A percentile compares a stretch with the other conserved stretches of the same genome.
Evolutionary conservation across 495 filamentous ascomycete genomes (phyloP).

Genomic region (Neurospora sublineolata): DNA sequence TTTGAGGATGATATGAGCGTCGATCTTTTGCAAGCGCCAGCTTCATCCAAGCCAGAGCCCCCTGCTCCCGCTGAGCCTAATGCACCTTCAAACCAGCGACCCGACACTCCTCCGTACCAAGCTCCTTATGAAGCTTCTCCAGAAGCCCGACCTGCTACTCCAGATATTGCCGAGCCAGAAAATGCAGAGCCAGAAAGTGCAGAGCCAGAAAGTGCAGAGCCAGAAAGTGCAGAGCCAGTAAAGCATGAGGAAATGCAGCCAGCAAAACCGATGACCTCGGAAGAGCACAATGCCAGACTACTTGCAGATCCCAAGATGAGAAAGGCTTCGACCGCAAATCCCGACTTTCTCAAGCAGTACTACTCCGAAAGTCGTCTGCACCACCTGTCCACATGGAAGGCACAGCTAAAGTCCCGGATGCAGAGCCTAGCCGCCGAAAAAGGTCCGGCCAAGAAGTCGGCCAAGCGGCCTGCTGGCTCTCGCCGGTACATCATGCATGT

Average conservation of each 20-base stretch:
- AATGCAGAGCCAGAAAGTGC: neutral
- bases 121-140: neutral
- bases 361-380: constrained; percentile 90
- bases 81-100: neutral
- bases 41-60: neutral
- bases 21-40: constrained; percentile 5
- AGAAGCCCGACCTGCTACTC: neutral
- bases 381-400: constrained; percentile 92
- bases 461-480: constrained; percentile 40
- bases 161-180: neutral
- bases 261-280: constrained; percentile 53
- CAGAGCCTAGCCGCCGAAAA: constrained; percentile 63
- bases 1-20: constrained; percentile 13
- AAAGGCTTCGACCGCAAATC: constrained; percentile 77
- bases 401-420: constrained; percentile 76
- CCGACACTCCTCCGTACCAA: neutral
- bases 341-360: constrained; percentile 85
- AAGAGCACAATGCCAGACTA: constrained; percentile 79
- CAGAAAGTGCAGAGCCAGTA: neutral
- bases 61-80: neutral
- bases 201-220: neutral
- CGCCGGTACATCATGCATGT: constrained; percentile 86
- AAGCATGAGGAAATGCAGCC: neutral
- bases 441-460: constrained; percentile 24
- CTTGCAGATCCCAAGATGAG: constrained; percentile 71